phyloP scores from a whole-genome alignment of 2,329 filamentous ascomycete genomes.

The Alternaria arbusti region DNA sequence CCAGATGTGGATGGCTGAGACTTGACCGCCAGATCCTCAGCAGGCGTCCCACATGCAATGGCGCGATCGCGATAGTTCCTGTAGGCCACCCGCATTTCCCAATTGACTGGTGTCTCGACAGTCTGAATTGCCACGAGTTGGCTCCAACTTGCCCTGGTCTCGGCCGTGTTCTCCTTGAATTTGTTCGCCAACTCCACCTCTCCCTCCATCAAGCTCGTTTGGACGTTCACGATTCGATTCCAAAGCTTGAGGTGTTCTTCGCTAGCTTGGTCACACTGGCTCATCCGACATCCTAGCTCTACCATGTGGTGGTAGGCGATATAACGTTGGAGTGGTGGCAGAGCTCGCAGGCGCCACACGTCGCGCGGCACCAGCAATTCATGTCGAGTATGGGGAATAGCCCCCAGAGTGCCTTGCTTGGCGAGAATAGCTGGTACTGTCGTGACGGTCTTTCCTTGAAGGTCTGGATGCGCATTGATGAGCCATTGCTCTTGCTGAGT shows the following conservation, averaged over 20 bases:
- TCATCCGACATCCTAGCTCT: neutral
- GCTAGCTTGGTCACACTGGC: neutral
- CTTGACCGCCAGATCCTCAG: too few species aligned
- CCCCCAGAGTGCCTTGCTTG: neutral
- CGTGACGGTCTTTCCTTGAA: fast-evolving
- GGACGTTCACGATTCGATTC: neutral
- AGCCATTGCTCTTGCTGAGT: neutral
- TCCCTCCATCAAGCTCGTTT: neutral
- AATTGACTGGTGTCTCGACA: neutral
- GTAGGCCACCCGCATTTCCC: neutral
- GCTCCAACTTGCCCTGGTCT: neutral
- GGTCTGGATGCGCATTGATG: neutral
- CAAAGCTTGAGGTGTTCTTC: neutral
- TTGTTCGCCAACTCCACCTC: neutral
- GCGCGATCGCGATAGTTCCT: too few species aligned
- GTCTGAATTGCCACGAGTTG: neutral
- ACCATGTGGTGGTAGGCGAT: neutral
- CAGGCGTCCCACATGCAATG: neutral
- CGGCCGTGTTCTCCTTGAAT: neutral
- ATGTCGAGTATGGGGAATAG: too few species aligned
- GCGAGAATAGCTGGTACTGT: neutral
- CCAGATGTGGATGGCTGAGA: neutral
- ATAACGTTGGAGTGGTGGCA: neutral
- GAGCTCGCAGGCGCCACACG: neutral
- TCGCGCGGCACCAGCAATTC: neutral